phyloP scores from a whole-genome alignment of 345 rosid species.

The Arabis hirsuta region DNA sequence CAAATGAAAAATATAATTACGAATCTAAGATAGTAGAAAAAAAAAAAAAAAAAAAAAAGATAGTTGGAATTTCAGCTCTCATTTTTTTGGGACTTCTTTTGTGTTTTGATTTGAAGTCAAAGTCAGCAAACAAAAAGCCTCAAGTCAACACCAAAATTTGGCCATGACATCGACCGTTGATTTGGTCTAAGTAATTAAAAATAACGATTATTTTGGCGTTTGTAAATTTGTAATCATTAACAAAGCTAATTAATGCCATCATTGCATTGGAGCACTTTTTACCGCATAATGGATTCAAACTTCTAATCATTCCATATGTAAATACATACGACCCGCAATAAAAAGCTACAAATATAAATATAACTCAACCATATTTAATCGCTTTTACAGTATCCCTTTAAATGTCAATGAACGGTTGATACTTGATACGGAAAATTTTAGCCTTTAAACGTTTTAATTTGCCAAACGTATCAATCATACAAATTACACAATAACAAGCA shows the following conservation, averaged over 20 bases:
- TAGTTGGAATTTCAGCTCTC: background rate
- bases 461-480: constrained; percentile 13
- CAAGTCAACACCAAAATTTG: constrained; percentile 24
- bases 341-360: constrained; percentile 4
- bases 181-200: constrained; percentile 20
- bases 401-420: constrained; percentile 22
- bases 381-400: background rate
- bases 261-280: constrained; percentile 22
- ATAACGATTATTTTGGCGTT: constrained; percentile 8
- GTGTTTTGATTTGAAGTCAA: constrained; percentile 25
- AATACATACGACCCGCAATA: constrained; percentile 5
- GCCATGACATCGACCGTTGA: constrained; percentile 31
- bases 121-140: constrained; percentile 14
- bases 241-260: constrained; percentile 18
- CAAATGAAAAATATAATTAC: no score
- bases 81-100: constrained; percentile 1
- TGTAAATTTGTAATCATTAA: constrained; percentile 3
- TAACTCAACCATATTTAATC: constrained; percentile 3
- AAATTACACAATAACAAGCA: constrained; percentile 27
- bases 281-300: constrained; percentile 4
- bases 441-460: background rate
- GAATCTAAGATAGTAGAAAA: background rate
- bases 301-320: background rate
- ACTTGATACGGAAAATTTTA: constrained; percentile 1
- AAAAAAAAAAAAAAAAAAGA: no score